phyloP scores from a whole-genome alignment of 352 stramenopile species.

The Lagenidium sp. region DNA sequence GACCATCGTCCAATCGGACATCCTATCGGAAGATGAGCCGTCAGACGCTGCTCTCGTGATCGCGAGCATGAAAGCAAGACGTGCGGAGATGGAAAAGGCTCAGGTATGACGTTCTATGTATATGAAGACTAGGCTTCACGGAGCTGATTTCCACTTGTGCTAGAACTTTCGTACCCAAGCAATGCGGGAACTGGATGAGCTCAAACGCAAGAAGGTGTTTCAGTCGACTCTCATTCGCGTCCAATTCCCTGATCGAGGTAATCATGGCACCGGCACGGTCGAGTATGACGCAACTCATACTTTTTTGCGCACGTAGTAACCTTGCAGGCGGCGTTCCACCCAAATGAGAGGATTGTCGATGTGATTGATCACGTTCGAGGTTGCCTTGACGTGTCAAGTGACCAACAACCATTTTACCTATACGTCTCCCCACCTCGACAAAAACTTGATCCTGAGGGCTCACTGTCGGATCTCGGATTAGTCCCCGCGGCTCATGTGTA shows the following conservation, averaged over 20 bases:
- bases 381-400: slow-evolving; percentile 22
- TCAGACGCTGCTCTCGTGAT: slow-evolving; percentile 66
- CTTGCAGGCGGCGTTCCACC: slow-evolving; percentile 78
- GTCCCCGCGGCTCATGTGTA: slow-evolving; percentile 72
- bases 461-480: slow-evolving; percentile 56
- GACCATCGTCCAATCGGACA: background rate
- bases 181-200: slow-evolving; percentile 82
- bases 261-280: too few relatives aligned
- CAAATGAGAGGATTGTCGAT: slow-evolving; percentile 64
- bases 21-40: slow-evolving; percentile 13
- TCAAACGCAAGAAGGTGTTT: slow-evolving; percentile 79
- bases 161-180: slow-evolving; percentile 81
- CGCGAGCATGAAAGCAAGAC: slow-evolving; percentile 61
- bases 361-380: slow-evolving; percentile 57
- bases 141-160: background rate
- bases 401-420: slow-evolving; percentile 44
- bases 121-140: too few relatives aligned
- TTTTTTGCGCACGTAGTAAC: too few relatives aligned
- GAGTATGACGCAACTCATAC: too few relatives aligned
- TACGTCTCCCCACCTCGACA: slow-evolving; percentile 74
- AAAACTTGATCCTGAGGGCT: slow-evolving; percentile 43
- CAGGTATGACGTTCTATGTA: slow-evolving; percentile 32
- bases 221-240: slow-evolving; percentile 68
- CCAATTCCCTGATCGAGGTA: slow-evolving; percentile 80
- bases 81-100: slow-evolving; percentile 64